Conservation (phyloP, 2,329 filamentous ascomycete genomes). For the Xylogone sp. region DNA sequence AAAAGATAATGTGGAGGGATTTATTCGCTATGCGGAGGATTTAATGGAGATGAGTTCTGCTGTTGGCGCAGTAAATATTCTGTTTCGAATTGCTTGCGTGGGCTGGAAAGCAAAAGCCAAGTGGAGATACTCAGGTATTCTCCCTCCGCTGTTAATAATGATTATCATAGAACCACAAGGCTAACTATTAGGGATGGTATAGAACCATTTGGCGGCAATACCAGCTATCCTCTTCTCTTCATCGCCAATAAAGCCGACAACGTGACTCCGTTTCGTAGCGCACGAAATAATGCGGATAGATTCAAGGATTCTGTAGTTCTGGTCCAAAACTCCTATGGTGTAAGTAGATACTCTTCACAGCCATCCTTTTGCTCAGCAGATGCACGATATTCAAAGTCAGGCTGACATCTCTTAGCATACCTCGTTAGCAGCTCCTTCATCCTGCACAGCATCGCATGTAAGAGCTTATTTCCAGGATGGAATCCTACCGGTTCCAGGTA, state of each 20-base stretch:
- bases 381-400: neutral
- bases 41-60: slow-evolving; percentile 32
- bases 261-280: slow-evolving; percentile 29
- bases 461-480: slow-evolving; percentile 3
- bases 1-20: slow-evolving; percentile 17
- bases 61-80: slow-evolving; percentile 40
- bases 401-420: slow-evolving; percentile 2
- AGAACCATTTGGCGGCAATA: slow-evolving; percentile 30
- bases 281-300: slow-evolving; percentile 25
- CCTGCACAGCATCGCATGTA: slow-evolving; percentile 2
- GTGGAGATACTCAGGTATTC: slow-evolving; percentile 20
- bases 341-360: slow-evolving; percentile 24
- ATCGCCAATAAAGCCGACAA: slow-evolving; percentile 33
- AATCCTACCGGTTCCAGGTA: neutral
- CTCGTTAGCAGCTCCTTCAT: slow-evolving; percentile 2
- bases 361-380: neutral
- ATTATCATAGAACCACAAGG: neutral
- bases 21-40: slow-evolving; percentile 17
- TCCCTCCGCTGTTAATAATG: neutral
- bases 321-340: slow-evolving; percentile 47
- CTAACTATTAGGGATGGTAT: neutral
- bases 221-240: slow-evolving; percentile 32
- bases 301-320: slow-evolving; percentile 44
- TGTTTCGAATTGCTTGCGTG: slow-evolving; percentile 31
- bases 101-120: slow-evolving; percentile 29